A percentile compares a stretch with the other conserved stretches of the same genome.
Evolutionary conservation across 345 rosid species (phyloP).

Genomic region (Sonneratia alba): DNA sequence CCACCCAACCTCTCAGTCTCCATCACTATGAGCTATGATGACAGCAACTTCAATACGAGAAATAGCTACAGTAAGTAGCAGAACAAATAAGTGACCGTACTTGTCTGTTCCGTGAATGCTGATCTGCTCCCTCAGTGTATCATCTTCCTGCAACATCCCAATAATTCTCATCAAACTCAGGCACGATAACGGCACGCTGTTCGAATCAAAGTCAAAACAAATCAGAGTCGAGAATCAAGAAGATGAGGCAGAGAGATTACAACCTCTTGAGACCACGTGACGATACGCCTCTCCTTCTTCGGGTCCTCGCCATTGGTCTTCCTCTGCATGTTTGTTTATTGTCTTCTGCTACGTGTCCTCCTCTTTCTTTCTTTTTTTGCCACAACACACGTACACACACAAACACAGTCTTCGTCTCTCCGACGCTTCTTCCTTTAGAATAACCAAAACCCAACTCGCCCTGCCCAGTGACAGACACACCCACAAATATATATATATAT

Average conservation of each 20-base stretch:
- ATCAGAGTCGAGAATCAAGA: constrained; percentile 6
- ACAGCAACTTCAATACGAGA: not conserved
- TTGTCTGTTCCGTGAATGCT: constrained; percentile 79
- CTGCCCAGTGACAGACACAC: not conserved
- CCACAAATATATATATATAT: no score
- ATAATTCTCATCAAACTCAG: not conserved
- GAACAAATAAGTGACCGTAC: constrained; percentile 24
- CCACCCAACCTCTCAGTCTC: not conserved
- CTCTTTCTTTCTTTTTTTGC: constrained; percentile 1
- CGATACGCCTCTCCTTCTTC: constrained; percentile 84
- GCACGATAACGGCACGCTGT: constrained; percentile 6
- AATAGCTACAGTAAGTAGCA: not conserved
- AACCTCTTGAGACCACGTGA: constrained; percentile 75
- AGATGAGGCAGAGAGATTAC: constrained; percentile 5
- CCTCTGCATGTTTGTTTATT: constrained; percentile 45
- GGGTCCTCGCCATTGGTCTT: constrained; percentile 40
- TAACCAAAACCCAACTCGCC: constrained; percentile 7
- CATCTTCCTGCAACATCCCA: constrained; percentile 68
- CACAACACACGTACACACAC: no score
- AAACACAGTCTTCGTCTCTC: constrained; percentile 8
- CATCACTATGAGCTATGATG: constrained; percentile 1
- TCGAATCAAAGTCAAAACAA: constrained; percentile 13
- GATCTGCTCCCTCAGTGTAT: constrained; percentile 78
- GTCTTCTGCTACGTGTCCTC: no score
- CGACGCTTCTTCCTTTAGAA: constrained; percentile 7